phyloP scores from a whole-genome alignment of 2,329 filamentous ascomycete species.

The Colletotrichum echinochloae region DNA sequence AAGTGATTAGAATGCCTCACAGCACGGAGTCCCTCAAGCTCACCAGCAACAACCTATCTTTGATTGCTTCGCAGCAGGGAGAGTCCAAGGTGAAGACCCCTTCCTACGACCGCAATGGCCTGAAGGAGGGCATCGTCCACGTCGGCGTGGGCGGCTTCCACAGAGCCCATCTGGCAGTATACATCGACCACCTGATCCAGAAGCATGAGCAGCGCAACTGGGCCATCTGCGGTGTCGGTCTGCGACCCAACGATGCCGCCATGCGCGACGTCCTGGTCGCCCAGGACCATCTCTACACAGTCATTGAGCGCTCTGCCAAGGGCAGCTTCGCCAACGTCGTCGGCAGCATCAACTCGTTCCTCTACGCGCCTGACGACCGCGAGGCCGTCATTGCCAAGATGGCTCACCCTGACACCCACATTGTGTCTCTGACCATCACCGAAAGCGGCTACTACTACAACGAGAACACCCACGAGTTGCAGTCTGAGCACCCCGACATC shows the following conservation, averaged over 20 bases:
- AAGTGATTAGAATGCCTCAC: slow-evolving; percentile 38
- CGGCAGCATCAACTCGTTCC: slow-evolving; percentile 65
- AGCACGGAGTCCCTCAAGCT: slow-evolving; percentile 40
- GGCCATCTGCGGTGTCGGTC: slow-evolving; percentile 64
- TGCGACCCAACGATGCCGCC: slow-evolving; percentile 61
- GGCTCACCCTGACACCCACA: slow-evolving; percentile 65
- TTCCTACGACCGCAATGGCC: slow-evolving; percentile 56
- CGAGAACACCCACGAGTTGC: slow-evolving; percentile 67
- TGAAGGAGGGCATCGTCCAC: slow-evolving; percentile 67
- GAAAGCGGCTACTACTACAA: slow-evolving; percentile 70
- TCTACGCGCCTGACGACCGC: slow-evolving; percentile 64
- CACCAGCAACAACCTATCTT: slow-evolving; percentile 32
- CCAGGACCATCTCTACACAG: slow-evolving; percentile 65
- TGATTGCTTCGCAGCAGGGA: slow-evolving; percentile 33
- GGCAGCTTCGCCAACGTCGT: slow-evolving; percentile 61
- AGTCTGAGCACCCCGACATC: slow-evolving; percentile 61
- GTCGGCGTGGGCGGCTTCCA: slow-evolving; percentile 67
- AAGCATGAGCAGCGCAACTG: slow-evolving; percentile 59
- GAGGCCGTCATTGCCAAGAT: slow-evolving; percentile 66
- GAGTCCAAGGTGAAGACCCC: slow-evolving; percentile 48
- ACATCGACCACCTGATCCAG: slow-evolving; percentile 61
- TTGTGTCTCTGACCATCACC: slow-evolving; percentile 67
- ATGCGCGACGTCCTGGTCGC: slow-evolving; percentile 63
- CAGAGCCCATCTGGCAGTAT: slow-evolving; percentile 65
- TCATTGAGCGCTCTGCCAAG: slow-evolving; percentile 65